Conservation (phyloP, 305 asterid genomes). For the Fraxinus xanthoxyloides region DNA sequence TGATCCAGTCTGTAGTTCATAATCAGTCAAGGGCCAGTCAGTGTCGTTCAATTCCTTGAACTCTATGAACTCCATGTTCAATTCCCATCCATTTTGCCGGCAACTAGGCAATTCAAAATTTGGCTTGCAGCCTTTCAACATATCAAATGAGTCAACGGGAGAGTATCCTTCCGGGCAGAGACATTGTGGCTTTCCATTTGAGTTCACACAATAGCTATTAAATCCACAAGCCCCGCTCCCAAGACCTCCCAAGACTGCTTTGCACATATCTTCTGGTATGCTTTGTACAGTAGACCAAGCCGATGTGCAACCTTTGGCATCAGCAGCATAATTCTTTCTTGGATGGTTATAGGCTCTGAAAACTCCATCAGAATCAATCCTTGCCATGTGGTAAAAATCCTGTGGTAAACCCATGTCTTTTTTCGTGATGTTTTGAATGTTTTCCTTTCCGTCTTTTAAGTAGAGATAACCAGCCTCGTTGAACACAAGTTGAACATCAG, state of each 20-base stretch:
- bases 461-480: constrained; percentile 27
- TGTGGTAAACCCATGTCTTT: constrained; percentile 6
- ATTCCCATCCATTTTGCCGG: constrained; percentile 26
- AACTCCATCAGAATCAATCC: constrained; percentile 35
- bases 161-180: constrained; percentile 28
- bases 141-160: constrained; percentile 19
- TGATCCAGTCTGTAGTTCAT: constrained; percentile 18
- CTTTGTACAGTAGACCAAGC: constrained; percentile 21
- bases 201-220: constrained; percentile 31
- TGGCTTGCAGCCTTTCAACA: constrained; percentile 26
- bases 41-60: constrained; percentile 28
- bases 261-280: constrained; percentile 26
- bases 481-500: constrained; percentile 25
- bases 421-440: background rate
- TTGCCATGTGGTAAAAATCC: constrained; percentile 26
- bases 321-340: constrained; percentile 13
- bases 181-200: constrained; percentile 27
- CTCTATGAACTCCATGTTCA: constrained; percentile 4
- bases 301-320: constrained; percentile 7
- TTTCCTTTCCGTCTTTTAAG: background rate
- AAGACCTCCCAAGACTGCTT: background rate
- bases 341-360: constrained; percentile 29
- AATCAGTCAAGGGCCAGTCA: constrained; percentile 27
- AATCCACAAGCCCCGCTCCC: constrained; percentile 39
- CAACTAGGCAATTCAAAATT: constrained; percentile 27